Evolutionary conservation across 148 eudicot species (phyloP), one percentile per base, ranked within the genome.

Genomic region (Diospyros lotus): DNA sequence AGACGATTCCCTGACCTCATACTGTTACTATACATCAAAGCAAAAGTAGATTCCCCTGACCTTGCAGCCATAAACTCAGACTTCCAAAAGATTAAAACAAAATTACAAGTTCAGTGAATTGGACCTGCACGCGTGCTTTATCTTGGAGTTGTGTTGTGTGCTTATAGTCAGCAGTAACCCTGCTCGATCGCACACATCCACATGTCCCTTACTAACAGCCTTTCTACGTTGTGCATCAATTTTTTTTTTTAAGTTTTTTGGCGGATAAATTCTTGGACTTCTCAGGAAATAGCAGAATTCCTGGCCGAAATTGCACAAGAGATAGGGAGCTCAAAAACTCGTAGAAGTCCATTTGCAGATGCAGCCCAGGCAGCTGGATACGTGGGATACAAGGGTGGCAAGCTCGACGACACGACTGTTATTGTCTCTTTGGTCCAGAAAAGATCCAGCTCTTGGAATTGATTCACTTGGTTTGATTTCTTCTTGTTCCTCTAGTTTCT

Each of bases 321-420:
- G 77, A 86, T 90, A 72, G 95, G 97, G 68, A 80, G 38, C 63
- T 94, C 93, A 44, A 46, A 64, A 66, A 72, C 81, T 73, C 82
- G 77, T 5, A 77, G 88, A 80, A 90, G 86, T 73, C 98, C 98
- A n/a, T 91, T 94, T 77, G 87, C 89, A 11, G 98, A 91, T 80
- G 86, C 86, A 18, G 97, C 84, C 43, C 85, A 85, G 65, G 97
- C 90, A 58, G 93, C 90, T 63, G 98, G 98, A 50, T 88, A 82
- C 76, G 6, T 73, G 4, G 88, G 86, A 63, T 85, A 78, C 54
- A 78, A 73, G 9, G 97, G 72, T 69, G 72, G 72, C 72, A 69
- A 69, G 45, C 59, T 69, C 52, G 72, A 69, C 52, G 72, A 69
- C 5, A 58, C 51, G 41, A 39, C 59, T 12, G 72, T 69, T 5